phyloP scores from a whole-genome alignment of 1,139 yeast genomes.

The Blastobotrys indianensis region DNA sequence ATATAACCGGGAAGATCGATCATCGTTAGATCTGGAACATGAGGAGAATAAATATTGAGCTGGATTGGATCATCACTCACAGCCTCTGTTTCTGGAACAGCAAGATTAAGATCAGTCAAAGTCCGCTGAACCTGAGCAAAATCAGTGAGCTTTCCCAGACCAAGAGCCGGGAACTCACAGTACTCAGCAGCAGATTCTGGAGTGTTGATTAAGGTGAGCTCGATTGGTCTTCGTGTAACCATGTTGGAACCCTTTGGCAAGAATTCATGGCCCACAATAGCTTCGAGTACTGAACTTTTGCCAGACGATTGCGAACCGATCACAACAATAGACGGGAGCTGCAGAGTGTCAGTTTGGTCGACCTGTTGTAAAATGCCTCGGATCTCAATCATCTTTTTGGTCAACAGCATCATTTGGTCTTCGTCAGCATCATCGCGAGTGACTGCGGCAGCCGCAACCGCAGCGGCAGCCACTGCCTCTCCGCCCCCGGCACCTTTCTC shows the following conservation, averaged over 20 bases:
- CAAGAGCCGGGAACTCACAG: constrained; percentile 91
- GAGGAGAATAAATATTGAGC: constrained; percentile 81
- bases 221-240: constrained; percentile 96
- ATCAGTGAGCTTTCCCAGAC: constrained; percentile 74
- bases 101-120: constrained; percentile 79
- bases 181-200: constrained; percentile 77
- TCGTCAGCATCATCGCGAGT: constrained; percentile 28
- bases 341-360: constrained; percentile 71
- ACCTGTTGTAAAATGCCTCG: constrained; percentile 70
- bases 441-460: constrained; percentile 32
- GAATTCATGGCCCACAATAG: constrained; percentile 92
- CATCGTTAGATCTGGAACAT: constrained; percentile 86
- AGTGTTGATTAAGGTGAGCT: constrained; percentile 81
- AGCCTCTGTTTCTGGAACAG: constrained; percentile 81
- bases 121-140: constrained; percentile 83
- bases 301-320: constrained; percentile 98
- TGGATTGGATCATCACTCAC: constrained; percentile 90
- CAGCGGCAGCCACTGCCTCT: constrained; percentile 27
- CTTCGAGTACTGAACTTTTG: constrained; percentile 86
- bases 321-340: constrained; percentile 90
- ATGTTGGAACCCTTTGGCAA: constrained; percentile 91
- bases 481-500: constrained; percentile 25
- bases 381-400: constrained; percentile 95
- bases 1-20: constrained; percentile 98
- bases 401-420: constrained; percentile 64